phyloP scores from a whole-genome alignment of 2,329 filamentous ascomycete genomes.

The Colletotrichum sp. region DNA sequence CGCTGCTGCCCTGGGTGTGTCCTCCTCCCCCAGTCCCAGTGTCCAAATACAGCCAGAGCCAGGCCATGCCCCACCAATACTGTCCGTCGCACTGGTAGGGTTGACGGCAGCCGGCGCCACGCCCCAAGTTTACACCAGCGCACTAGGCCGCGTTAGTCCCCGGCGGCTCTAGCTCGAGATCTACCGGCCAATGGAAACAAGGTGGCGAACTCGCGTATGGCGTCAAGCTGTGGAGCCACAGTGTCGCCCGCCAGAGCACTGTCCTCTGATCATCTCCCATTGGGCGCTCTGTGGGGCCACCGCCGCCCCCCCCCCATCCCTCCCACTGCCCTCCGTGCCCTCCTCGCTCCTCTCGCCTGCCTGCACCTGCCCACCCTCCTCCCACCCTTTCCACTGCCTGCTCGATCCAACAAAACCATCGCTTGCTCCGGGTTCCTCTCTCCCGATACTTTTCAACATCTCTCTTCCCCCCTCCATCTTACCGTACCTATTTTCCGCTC shows the following conservation, averaged over 20 bases:
- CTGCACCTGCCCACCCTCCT: slow-evolving; percentile 10
- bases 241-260: background rate
- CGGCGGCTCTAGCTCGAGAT: background rate
- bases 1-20: background rate
- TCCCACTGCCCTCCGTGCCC: slow-evolving; percentile 16
- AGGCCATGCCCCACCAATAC: slow-evolving; percentile 2
- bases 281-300: slow-evolving; percentile 12
- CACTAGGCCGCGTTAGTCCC: slow-evolving; percentile 13
- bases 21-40: background rate
- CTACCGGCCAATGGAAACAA: slow-evolving; percentile 15
- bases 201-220: slow-evolving; percentile 21
- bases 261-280: slow-evolving; percentile 13
- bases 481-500: background rate
- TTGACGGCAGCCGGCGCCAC: slow-evolving; percentile 20
- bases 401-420: slow-evolving; percentile 23
- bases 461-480: slow-evolving; percentile 15
- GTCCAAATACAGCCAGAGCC: background rate
- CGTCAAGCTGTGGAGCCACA: slow-evolving; percentile 20
- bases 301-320: background rate
- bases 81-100: slow-evolving; percentile 15
- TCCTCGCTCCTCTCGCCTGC: slow-evolving; percentile 16
- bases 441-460: slow-evolving; percentile 17
- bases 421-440: slow-evolving; percentile 17
- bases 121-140: slow-evolving; percentile 20
- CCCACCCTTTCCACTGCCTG: slow-evolving; percentile 4